A percentile compares a stretch with the other conserved stretches of the same genome.
phyloP scores from a whole-genome alignment of 495 filamentous ascomycete species.

The Aspergillus incahuasiensis region DNA sequence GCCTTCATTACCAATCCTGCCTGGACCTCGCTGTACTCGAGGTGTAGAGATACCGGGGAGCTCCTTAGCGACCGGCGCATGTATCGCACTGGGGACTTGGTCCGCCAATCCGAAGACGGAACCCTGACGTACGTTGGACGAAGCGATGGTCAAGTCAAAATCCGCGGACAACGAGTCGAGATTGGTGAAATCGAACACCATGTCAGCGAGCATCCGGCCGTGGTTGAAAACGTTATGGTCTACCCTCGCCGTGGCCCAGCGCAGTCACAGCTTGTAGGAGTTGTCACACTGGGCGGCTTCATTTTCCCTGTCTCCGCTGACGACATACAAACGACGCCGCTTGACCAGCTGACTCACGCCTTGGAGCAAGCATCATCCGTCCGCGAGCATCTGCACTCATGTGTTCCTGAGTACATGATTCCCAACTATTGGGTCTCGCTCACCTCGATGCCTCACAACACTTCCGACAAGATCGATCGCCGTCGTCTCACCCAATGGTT shows the following conservation, averaged over 20 bases:
- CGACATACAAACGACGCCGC: background rate
- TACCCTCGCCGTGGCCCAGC: conserved; percentile 8
- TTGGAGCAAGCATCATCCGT: background rate
- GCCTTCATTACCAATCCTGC: conserved; percentile 38
- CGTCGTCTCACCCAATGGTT: conserved; percentile 13
- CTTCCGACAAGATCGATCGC: conserved; percentile 41
- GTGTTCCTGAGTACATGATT: conserved; percentile 22
- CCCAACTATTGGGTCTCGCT: conserved; percentile 20
- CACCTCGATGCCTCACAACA: conserved; percentile 27
- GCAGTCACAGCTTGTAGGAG: conserved; percentile 6
- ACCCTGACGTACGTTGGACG: conserved; percentile 48
- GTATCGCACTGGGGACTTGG: conserved; percentile 59
- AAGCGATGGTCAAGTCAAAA: conserved; percentile 53
- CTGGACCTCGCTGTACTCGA: background rate
- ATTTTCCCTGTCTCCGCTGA: background rate
- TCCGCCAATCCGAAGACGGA: conserved; percentile 41
- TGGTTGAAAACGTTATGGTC: conserved; percentile 11
- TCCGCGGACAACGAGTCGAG: conserved; percentile 37
- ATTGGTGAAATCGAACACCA: conserved; percentile 39
- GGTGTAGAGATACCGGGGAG: background rate
- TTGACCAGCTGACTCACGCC: background rate
- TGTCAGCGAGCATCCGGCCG: conserved; percentile 8
- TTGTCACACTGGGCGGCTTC: conserved; percentile 7
- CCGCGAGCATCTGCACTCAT: background rate
- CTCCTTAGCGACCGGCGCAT: conserved; percentile 18